A percentile compares a stretch with the other conserved stretches of the same genome.
Evolutionary conservation across 176 grass and related monocot genomes (phyloP).

Genomic region (Poa pratensis): DNA sequence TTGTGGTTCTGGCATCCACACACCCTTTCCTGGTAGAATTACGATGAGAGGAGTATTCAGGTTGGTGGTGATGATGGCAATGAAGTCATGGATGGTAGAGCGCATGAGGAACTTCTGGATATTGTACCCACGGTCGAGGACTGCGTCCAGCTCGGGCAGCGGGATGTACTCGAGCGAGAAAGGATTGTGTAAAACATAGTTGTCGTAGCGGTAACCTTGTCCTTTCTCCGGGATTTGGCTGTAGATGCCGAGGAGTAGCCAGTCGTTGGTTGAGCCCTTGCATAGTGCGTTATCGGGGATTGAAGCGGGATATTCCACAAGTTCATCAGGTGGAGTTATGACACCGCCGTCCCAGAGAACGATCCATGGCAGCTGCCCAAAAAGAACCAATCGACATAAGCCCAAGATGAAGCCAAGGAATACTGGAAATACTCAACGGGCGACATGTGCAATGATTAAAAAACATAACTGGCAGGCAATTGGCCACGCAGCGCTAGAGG

Average conservation of each 20-base stretch:
- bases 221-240: neutral
- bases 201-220: neutral
- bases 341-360: neutral
- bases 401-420: too few relatives aligned
- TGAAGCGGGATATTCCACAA: neutral
- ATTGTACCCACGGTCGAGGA: neutral
- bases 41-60: neutral
- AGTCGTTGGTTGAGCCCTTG: neutral
- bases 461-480: too few relatives aligned
- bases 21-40: neutral
- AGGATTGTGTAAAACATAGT: neutral
- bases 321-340: neutral
- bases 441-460: too few relatives aligned
- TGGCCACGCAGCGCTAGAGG: too few relatives aligned
- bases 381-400: too few relatives aligned
- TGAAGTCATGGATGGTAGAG: neutral
- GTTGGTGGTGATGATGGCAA: neutral
- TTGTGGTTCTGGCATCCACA: neutral
- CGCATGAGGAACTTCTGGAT: neutral
- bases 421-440: too few relatives aligned
- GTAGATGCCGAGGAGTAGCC: neutral
- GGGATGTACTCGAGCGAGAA: neutral
- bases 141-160: neutral
- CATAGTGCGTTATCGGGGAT: neutral
- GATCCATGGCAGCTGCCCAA: neutral